Base-by-base conservation (phyloP, 345 rosid genomes). In the Bruguiera gymnorhiza region DNA sequence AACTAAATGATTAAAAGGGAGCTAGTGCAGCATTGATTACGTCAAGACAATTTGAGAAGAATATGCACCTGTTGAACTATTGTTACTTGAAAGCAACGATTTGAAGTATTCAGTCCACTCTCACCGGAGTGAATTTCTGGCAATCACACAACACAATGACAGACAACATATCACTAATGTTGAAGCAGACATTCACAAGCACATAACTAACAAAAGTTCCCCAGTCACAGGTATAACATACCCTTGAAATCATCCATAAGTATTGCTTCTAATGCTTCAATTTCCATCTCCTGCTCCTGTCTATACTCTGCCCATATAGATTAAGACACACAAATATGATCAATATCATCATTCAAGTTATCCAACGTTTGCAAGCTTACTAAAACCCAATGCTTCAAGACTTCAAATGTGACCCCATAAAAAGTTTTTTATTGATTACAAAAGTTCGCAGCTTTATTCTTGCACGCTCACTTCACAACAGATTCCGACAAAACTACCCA, bases 221-320 rank as follows among this genome's bases (percentile, higher is more conserved):
- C 50, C 50, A 13, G 50, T 43, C 5, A 13, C 18, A 15, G 50
- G 50, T 43, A 13, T 43, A 43, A 73, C 53, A 29, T 11, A 91
- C 97, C 99, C 88, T 90, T 87, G 66, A 95, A 95, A n/a, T 95
- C 99, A 67, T 95, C 97, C 88, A 88, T 87, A 39, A 95, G 97
- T 78, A 95, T 95, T 56, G 99, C 95, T 77, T 89, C 93, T 77
- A 92, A 70, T 27, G 99, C 97, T 81, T 95, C 97, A 31, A 95
- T 90, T 80, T 95, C 97, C 97, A 95, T 95, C 60, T 90, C 97
- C 81, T 90, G 99, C 77, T 95, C 99, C 80, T 81, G 87, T 68
- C 39, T 83, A 67, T 92, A 71, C 67, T 95, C 99, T 95, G 84
- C 62, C 78, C 51, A 34, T 60, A 75, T 27, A 63, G 21, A 31